Conservation (phyloP, 495 filamentous ascomycete genomes). For the Tuber microsphaerosporum region DNA sequence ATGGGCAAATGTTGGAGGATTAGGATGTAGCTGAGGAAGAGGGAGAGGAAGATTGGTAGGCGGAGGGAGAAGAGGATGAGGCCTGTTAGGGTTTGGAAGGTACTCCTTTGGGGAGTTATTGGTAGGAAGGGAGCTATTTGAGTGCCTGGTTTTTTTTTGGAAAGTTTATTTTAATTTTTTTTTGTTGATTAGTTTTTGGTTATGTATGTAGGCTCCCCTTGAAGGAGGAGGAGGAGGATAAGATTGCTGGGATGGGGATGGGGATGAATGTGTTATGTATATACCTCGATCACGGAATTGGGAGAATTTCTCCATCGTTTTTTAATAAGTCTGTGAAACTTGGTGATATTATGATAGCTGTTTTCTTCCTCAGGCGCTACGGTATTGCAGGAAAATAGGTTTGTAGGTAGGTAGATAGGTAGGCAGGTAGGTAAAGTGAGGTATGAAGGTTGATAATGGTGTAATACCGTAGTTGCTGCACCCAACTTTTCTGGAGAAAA, state of each 20-base stretch:
- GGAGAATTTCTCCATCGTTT: constrained; percentile 87
- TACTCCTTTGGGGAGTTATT: constrained; percentile 54
- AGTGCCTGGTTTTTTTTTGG: constrained; percentile 61
- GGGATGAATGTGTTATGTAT: constrained; percentile 4
- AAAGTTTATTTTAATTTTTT: neutral
- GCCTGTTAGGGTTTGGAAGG: constrained; percentile 56
- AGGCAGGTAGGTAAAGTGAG: too few species aligned
- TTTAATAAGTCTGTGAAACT: neutral
- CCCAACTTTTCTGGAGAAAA: neutral
- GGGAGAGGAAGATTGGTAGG: constrained; percentile 66
- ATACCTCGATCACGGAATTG: constrained; percentile 88
- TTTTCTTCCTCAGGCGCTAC: neutral
- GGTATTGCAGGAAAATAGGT: neutral
- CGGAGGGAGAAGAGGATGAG: constrained; percentile 71
- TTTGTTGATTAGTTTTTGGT: constrained; percentile 12
- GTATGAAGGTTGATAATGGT: neutral
- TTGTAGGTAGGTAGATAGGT: neutral
- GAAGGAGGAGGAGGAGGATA: too few species aligned
- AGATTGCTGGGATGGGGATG: neutral
- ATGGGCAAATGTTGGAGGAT: constrained; percentile 80
- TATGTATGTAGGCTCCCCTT: too few species aligned
- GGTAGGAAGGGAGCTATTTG: constrained; percentile 95
- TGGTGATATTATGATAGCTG: neutral
- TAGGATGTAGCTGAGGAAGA: constrained; percentile 64
- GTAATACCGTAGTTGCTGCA: too few species aligned